Base-by-base conservation (phyloP, 2,329 filamentous ascomycete species). In the Ceratocystis papillata region DNA sequence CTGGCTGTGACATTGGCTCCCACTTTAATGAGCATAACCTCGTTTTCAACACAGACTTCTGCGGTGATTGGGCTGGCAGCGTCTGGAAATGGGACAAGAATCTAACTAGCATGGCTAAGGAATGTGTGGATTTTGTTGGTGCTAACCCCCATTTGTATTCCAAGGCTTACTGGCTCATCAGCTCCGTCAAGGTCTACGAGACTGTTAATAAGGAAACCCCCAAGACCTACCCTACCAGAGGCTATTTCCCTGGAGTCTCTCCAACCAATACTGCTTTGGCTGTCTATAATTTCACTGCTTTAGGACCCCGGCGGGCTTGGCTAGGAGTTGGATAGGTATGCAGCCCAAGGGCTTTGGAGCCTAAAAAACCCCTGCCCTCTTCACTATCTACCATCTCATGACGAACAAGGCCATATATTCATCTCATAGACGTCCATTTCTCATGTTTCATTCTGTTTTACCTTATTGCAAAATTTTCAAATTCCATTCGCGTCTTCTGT, bases 31-130 rank as follows among this genome's bases (percentile, higher is more conserved):
- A 87, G 68, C 82, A 96, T 77, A 83, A 87, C 71, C 85, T 96
- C 69, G 83, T 93, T 69, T 86, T 94, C 75, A 85, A 93, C 76
- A 94, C 86, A 0, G 88, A 88, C 5, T 90, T 96, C 74, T 96
- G 92, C 75, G 92, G 92, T 22, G 83, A 87, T 72, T 96, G 91
- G 91, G 91, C 91, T 6, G 89, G 89, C 28, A 67, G 69, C 3
- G 83, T 86, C 44, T 96, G 88, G 87, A 71, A 72, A 62, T 72
- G 74, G 41, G 80, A 85, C 68, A 69, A 75, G 3, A 79, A 81
- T 55, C 92, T 88, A 74, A 76, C 80, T 1, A 76, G 80, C 50
- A 78, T 83, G 70, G 88, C 84, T 0, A 69, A 75, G 48, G 86
- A 84, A 0, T 96, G 92, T 78, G 73, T 85, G 33, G 82, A 84